Percentiles rank a stretch among this genome's conserved stretches.
Conservation (phyloP, 192 early-diverging fungal species). For the Mortierella antarctica region DNA sequence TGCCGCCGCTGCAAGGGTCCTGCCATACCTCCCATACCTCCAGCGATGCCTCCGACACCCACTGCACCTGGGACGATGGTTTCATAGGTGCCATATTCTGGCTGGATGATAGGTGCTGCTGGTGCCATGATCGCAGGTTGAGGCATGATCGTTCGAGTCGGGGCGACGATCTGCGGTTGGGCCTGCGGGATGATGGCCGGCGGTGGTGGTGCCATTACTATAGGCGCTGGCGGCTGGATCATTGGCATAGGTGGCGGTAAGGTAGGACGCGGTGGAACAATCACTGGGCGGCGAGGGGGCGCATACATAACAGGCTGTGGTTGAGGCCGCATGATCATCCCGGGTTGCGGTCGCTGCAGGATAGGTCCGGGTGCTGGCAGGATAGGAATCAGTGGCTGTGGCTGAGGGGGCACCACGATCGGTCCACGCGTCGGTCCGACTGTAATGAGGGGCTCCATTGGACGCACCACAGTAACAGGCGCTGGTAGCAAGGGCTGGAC, state of each 20-base stretch:
- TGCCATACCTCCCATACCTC: background rate
- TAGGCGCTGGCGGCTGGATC: background rate
- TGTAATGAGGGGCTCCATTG: background rate
- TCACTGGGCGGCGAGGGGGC: conserved; percentile 18
- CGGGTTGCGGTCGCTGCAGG: background rate
- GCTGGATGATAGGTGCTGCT: conserved; percentile 3
- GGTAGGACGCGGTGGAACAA: conserved; percentile 13
- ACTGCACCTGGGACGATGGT: conserved; percentile 27
- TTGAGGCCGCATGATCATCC: conserved; percentile 8
- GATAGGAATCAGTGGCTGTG: conserved; percentile 1
- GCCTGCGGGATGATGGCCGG: conserved; percentile 5
- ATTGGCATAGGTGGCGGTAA: conserved; percentile 10
- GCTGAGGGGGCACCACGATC: conserved; percentile 7
- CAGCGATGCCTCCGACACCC: background rate
- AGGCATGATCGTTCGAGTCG: background rate
- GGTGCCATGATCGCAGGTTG: conserved; percentile 7
- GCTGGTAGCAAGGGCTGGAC: conserved; percentile 17
- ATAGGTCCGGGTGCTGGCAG: conserved; percentile 1
- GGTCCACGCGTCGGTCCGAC: no score
- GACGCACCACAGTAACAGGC: background rate
- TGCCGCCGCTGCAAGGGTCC: background rate
- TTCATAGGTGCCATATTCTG: conserved; percentile 33
- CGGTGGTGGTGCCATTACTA: conserved; percentile 1
- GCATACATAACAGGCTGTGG: conserved; percentile 16
- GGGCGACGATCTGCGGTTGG: conserved; percentile 13